phyloP scores from a whole-genome alignment of 2,329 filamentous ascomycete genomes.

The Westerdykella ornata region DNA sequence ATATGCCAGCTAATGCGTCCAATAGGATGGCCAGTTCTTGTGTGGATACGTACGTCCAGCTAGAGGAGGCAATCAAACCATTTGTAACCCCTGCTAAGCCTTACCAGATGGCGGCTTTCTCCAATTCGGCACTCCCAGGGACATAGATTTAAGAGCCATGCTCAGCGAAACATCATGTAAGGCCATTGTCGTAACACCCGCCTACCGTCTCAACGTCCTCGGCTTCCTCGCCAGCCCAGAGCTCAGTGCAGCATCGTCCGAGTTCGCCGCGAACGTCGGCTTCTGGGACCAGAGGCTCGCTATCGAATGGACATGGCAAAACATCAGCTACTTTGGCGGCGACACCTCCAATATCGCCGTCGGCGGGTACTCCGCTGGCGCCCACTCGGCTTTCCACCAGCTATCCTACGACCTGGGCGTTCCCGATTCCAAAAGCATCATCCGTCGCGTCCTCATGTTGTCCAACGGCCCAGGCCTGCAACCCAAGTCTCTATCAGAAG shows the following conservation, averaged over 20 bases:
- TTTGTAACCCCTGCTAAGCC: not conserved
- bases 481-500: conserved; percentile 43
- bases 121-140: conserved; percentile 50
- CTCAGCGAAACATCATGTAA: conserved; percentile 43
- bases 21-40: conserved; percentile 51
- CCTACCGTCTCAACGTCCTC: conserved; percentile 51
- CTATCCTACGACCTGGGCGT: conserved; percentile 51
- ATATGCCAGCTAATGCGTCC: conserved; percentile 1
- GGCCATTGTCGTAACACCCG: conserved; percentile 50
- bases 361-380: conserved; percentile 51
- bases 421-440: conserved; percentile 41
- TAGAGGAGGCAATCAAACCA: not conserved
- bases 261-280: conserved; percentile 44
- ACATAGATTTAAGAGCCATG: conserved; percentile 41
- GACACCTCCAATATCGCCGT: conserved; percentile 48
- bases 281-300: conserved; percentile 54
- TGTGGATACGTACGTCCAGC: conserved; percentile 48
- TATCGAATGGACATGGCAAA: conserved; percentile 50
- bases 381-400: conserved; percentile 53
- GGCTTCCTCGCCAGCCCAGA: conserved; percentile 51
- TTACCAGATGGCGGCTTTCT: conserved; percentile 49
- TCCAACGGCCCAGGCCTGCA: conserved; percentile 50
- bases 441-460: conserved; percentile 49
- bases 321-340: conserved; percentile 48
- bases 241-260: conserved; percentile 34